These are phyloP conservation scores for Croton setiger DNA, from an alignment of 441 rosid species.

Conservation along the genomic window DNA sequence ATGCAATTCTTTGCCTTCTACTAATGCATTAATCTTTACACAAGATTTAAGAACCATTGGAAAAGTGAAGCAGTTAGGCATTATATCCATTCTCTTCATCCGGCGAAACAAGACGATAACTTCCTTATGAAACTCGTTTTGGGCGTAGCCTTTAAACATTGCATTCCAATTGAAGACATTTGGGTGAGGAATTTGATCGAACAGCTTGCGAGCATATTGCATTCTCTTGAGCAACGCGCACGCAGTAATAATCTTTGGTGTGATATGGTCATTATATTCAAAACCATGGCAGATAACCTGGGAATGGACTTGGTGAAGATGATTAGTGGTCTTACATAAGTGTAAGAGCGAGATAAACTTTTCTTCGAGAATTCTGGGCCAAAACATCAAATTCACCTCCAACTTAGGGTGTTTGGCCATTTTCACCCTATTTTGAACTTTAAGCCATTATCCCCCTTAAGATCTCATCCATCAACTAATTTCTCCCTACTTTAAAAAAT, in stretches of 20 bases:
- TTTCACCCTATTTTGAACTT: too few relatives aligned
- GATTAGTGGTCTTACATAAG: background rate
- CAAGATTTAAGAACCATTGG: background rate
- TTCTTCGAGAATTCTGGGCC: background rate
- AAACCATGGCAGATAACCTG: background rate
- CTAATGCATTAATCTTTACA: background rate
- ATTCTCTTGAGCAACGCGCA: slow-evolving; percentile 14
- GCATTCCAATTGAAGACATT: slow-evolving; percentile 52
- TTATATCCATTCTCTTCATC: background rate
- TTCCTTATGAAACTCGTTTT: background rate
- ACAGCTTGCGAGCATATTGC: slow-evolving; percentile 48
- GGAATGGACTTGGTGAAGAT: background rate
- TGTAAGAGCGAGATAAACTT: background rate
- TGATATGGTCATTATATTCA: background rate
- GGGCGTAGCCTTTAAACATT: slow-evolving; percentile 49
- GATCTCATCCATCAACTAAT: too few relatives aligned
- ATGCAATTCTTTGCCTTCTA: background rate
- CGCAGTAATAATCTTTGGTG: slow-evolving; percentile 4
- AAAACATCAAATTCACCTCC: too few relatives aligned
- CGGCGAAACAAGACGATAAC: background rate
- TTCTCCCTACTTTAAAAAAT: too few relatives aligned
- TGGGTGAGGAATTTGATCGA: slow-evolving; percentile 50
- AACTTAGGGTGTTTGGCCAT: too few relatives aligned
- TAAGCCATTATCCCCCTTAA: too few relatives aligned
- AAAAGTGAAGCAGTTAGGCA: background rate